Evolutionary conservation across 2,329 filamentous ascomycete species (phyloP), one percentile per base, ranked within the genome.

Genomic region (Penicillium brasilianum): DNA sequence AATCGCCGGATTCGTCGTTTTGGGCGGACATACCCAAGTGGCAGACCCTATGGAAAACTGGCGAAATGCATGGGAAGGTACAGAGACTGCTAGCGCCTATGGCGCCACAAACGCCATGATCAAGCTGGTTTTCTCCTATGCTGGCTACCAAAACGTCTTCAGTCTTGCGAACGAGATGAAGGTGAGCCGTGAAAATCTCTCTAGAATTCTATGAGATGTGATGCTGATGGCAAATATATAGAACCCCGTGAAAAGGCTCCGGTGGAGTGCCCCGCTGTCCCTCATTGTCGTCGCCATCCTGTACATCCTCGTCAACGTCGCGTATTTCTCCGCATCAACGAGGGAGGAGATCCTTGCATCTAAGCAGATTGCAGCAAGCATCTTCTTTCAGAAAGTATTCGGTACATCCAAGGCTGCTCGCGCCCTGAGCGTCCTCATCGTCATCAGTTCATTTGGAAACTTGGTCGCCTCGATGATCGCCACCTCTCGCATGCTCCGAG

Each of bases 121-220:
- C 51, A 87, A 83, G 57, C 84, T 88, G 53, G 81, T 84, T 30
- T 88, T 87, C 60, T 84, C 85, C 0, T 88, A 87, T 61, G 72
- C 77, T 0, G 86, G 86, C 1, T 88, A 83, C 61, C 75, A 80
- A 11, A 88, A 88, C 63, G 84, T 85, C 0, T 88, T 88, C 74
- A 87, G 87, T 62, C 80, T 88, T 3, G 83, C 85, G 59, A 87
- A 87, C 55, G 86, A 88, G 72, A 82, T 88, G 64, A 83, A 82
- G 70, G 80, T 80, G 44, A 61, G 37, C 32, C 3, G 2, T 25
- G 6, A 18, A 8, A 4, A 9, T 34, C 10, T 34, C 11, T 4
- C 37, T 5, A 6, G 25, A 22, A 8, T 18, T 39, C 62, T 0
- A 3, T 11, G 0, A 8, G 3, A 22, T 2, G 0, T 16, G 1